Conservation (phyloP, 371 early-diverging fungal genomes). For the Mucor ambiguus region DNA sequence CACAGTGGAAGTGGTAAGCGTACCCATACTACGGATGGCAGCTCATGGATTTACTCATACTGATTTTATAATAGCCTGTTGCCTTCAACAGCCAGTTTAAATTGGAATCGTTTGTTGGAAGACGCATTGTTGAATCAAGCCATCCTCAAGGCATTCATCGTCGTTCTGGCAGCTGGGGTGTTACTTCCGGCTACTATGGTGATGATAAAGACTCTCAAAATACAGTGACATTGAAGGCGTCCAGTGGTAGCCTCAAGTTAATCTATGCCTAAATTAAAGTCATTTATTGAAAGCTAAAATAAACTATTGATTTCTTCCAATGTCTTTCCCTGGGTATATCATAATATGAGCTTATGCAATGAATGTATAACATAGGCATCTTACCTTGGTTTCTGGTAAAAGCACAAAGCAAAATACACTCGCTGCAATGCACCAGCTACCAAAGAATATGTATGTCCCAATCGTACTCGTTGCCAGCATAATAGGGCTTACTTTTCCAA, state of each 20-base stretch:
- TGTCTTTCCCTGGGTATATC: conserved; percentile 21
- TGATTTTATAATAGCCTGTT: background rate
- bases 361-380: background rate
- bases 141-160: conserved; percentile 10
- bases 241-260: conserved; percentile 2
- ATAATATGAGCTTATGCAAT: background rate
- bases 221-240: background rate
- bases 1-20: conserved; percentile 8
- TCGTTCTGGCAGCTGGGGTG: background rate
- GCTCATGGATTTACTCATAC: background rate
- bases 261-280: background rate
- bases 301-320: conserved; percentile 34
- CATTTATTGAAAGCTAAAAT: conserved; percentile 9
- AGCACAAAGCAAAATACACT: conserved; percentile 24
- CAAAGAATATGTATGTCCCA: conserved; percentile 52
- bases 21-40: background rate
- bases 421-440: conserved; percentile 26
- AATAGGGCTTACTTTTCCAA: conserved; percentile 38
- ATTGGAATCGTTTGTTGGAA: conserved; percentile 3
- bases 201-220: conserved; percentile 7
- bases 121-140: conserved; percentile 1
- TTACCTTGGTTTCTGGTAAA: conserved; percentile 39
- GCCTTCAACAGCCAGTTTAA: conserved; percentile 10
- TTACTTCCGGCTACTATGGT: conserved; percentile 11
- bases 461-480: conserved; percentile 33